Conservation (phyloP, 2,329 filamentous ascomycete genomes). For the Grosmannia penicillata region DNA sequence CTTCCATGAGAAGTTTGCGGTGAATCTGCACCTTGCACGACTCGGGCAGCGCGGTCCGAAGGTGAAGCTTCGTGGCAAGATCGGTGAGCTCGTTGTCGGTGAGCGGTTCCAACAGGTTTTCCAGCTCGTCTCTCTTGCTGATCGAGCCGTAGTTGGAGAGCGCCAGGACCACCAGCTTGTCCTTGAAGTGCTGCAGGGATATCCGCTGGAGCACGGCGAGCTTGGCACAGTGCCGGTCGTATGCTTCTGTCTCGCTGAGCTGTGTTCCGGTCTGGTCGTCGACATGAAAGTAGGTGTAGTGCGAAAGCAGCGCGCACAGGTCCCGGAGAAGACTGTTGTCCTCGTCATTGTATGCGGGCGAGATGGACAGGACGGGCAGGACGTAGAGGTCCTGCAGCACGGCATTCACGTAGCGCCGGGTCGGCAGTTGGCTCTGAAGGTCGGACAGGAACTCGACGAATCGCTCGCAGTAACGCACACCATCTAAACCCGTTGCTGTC, state of each 20-base stretch:
- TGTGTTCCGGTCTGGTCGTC: conserved; percentile 81
- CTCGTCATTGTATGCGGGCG: conserved; percentile 61
- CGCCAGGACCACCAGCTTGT: conserved; percentile 81
- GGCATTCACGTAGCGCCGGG: conserved; percentile 82
- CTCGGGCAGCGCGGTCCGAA: conserved; percentile 71
- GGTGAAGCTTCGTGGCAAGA: conserved; percentile 56
- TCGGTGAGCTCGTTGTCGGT: conserved; percentile 59
- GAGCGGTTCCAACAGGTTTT: conserved; percentile 57
- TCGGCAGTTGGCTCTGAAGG: conserved; percentile 84
- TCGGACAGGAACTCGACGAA: conserved; percentile 85
- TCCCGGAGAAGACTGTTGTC: conserved; percentile 68
- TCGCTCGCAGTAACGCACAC: conserved; percentile 75
- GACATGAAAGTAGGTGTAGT: conserved; percentile 79
- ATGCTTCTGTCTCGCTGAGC: conserved; percentile 55
- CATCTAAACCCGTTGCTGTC: conserved; percentile 37
- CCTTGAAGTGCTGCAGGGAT: conserved; percentile 68
- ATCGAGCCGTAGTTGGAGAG: conserved; percentile 87
- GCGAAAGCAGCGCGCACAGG: conserved; percentile 62
- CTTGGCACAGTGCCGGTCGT: conserved; percentile 62
- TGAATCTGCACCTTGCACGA: conserved; percentile 48
- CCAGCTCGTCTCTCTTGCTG: conserved; percentile 63
- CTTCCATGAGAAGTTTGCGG: conserved; percentile 53
- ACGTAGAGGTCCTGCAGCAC: conserved; percentile 76
- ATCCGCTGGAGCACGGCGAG: conserved; percentile 69
- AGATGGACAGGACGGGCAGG: conserved; percentile 61